Evolutionary conservation across 2,329 filamentous ascomycete genomes (phyloP), one percentile per base, ranked within the genome.

Genomic region (Setomelanomma holmii): DNA sequence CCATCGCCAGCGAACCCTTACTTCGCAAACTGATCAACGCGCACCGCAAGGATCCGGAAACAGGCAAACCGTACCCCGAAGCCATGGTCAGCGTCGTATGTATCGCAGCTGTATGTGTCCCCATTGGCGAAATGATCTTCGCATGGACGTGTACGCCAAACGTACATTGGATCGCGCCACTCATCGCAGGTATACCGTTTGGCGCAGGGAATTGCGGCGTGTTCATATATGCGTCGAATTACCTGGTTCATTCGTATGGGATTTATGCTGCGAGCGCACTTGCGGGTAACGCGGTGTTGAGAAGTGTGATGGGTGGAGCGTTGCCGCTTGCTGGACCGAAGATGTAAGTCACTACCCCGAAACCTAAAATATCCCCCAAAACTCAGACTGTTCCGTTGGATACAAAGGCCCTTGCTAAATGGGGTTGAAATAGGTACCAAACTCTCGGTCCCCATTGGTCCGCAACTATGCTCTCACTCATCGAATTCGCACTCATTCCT

Each of bases 181-280:
- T 96, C 42, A 78, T 90, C 0, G 90, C 90, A 1, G 90, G 91
- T 0, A 83, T 96, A 5, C 89, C 88, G 0, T 96, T 95, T 63
- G 90, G 90, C 8, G 81, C 84, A 0, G 91, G 91, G 0, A 95
- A 93, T 64, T 87, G 84, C 7, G 81, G 86, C 2, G 86, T 90
- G 33, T 96, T 96, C 76, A 93, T 96, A 67, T 95, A 96, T 67
- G 85, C 87, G 0, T 85, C 83, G 5, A 95, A 91, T 64, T 96
- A 96, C 69, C 78, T 96, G 3, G 89, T 90, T 0, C 83, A 88
- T 41, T 85, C 86, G 5, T 96, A 96, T 62, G 88, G 88, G 4
- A 89, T 95, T 61, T 96, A 92, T 68, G 87, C 91, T 1, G 91
- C 91, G 0, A 90, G 86, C 2, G 91, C 91, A 0, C 79, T 96